Evolutionary conservation across 179 eudicot genomes (phyloP), one percentile per base, ranked within the genome.

Genomic region (Silene coronaria): DNA sequence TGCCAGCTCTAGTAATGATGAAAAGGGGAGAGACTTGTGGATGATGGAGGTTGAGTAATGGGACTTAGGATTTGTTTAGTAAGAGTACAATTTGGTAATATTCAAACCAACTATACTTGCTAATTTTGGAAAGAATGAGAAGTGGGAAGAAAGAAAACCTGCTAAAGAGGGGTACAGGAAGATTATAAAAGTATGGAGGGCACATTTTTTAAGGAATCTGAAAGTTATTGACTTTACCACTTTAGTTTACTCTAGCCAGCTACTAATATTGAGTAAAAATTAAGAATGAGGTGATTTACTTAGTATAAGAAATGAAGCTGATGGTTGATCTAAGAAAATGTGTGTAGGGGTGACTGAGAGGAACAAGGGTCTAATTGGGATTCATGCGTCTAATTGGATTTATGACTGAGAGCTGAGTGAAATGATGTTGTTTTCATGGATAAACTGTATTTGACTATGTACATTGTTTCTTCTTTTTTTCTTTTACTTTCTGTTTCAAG

Each of bases 401-500:
- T n/a, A n/a, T n/a, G n/a, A n/a, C n/a, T n/a, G n/a, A 66, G 22
- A 32, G 71, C 23, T 34, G 71, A 4, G 53, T 34, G 71, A 8
- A 67, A 27, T 14, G 51, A 64, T 64, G n/a, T 14, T 53, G 23
- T 45, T 45, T 67, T 2, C 22, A 16, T 42, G 58, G 30, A 42
- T 45, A 53, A 53, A 68, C 14, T 68, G 55, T 42, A 45, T 17
- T 42, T 68, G 58, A 68, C 58, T 21, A 22, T 68, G 30, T 68
- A 45, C n/a, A 23, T 42, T 42, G 11, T 45, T 45, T 34, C 36
- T 64, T 10, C 17, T 64, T 28, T 28, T 63, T 17, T 63, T 64
- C 38, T 12, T 64, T 28, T 69, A 1, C 58, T 45, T 24, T 69
- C 6, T 67, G 48, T 36, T 65, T 67, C 16, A 36, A 67, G 27